Evolutionary conservation across 2,329 filamentous ascomycete species (phyloP).

Genomic region (Acarospora socialis): DNA sequence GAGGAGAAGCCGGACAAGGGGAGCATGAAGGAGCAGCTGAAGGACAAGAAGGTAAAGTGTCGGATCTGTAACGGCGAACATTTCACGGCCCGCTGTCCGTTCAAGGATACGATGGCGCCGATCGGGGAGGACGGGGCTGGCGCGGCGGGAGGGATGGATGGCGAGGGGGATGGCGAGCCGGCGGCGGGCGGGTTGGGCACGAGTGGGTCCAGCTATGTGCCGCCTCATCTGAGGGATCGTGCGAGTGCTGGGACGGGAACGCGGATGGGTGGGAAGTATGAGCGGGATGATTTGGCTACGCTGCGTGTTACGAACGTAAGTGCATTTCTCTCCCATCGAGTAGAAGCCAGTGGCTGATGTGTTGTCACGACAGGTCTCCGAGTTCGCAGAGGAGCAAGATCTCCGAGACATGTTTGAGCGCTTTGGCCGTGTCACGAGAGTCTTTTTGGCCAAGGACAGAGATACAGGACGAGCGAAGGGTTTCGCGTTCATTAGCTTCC

Average conservation of each 20-base stretch:
- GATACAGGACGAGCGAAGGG: slow-evolving; percentile 95
- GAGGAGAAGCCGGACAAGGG: slow-evolving; percentile 62
- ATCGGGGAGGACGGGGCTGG: slow-evolving; percentile 30
- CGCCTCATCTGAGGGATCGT: slow-evolving; percentile 73
- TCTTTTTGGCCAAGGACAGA: slow-evolving; percentile 95
- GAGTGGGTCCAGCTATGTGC: slow-evolving; percentile 77
- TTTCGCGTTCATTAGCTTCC: slow-evolving; percentile 97
- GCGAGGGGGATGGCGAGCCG: slow-evolving; percentile 31
- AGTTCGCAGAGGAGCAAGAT: slow-evolving; percentile 92
- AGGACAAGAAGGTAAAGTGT: slow-evolving; percentile 99
- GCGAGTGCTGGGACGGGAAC: slow-evolving; percentile 48
- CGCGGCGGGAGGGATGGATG: slow-evolving; percentile 29
- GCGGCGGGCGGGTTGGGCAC: slow-evolving; percentile 44
- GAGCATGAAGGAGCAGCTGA: slow-evolving; percentile 54
- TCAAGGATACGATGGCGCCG: slow-evolving; percentile 97
- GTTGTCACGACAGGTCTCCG: slow-evolving; percentile 53
- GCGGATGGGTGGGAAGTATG: slow-evolving; percentile 84
- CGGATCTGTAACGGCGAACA: slow-evolving; percentile 98
- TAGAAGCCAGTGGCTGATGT: slow-evolving; percentile 17
- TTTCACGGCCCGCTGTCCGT: slow-evolving; percentile 97
- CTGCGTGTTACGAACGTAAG: slow-evolving; percentile 93
- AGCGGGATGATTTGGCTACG: slow-evolving; percentile 91
- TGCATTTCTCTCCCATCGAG: slow-evolving; percentile 17
- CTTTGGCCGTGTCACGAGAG: slow-evolving; percentile 89
- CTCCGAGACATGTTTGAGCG: slow-evolving; percentile 96